Evolutionary conservation across 495 filamentous ascomycete species (phyloP), one percentile per base, ranked within the genome.

Genomic region (Daldinia grandis): DNA sequence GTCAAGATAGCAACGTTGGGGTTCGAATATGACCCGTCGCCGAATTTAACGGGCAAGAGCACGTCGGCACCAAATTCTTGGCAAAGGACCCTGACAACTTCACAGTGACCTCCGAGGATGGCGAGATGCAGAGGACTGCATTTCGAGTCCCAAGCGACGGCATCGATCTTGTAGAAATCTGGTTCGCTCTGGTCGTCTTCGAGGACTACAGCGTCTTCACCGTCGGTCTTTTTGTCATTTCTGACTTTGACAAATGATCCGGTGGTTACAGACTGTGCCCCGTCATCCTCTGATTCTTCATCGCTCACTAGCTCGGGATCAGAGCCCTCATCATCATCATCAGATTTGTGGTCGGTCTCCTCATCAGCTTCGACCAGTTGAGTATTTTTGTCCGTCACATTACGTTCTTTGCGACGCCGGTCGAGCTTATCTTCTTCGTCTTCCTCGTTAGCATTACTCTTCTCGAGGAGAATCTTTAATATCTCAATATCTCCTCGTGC

Each of bases 121-220:
- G 93, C 93, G 25, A 93, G 82, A 73, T 96, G 93, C 14, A 95
- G 79, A 0, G 93, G 86, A 1, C 91, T 89, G 57, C 86, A 84
- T 17, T 86, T 84, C 15, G 77, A 89, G 65, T 96, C 92, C 93
- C 93, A 96, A 7, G 92, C 85, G 9, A 89, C 70, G 5, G 89
- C 84, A 70, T 95, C 89, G 60, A 94, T 83, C 58, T 94, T 90
- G 76, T 91, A 94, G 61, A 94, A 84, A 76, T 96, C 91, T 4
- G 91, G 91, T 27, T 91, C 89, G 9, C 85, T 82, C 6, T 89
- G 85, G 37, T 86, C 82, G 6, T 87, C 85, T n/a, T 88, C 86
- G 12, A 76, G 78, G 28, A 72, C 71, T 17, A 67, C 28, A 1
- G 78, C 78, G 15, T 80, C 78, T 3, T 62, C 55, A 5, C 78